Conservation (phyloP, 1,284 basidiomycete species). For the Pseudozyma tsukubaensis region DNA sequence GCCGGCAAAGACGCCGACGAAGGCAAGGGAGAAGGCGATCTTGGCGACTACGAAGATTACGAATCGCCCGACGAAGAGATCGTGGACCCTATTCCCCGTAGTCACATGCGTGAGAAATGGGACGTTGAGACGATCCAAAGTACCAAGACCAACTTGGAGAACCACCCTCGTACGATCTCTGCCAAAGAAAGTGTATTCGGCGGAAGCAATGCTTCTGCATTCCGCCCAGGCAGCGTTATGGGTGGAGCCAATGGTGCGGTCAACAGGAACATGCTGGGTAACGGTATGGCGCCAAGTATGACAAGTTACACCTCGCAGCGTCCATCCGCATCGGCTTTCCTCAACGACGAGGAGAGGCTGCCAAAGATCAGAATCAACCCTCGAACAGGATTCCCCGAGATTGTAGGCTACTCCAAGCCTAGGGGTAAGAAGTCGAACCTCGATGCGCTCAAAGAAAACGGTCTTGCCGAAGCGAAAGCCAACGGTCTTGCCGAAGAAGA, state of each 20-base stretch:
- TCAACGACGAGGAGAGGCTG: slow-evolving; percentile 45
- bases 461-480: not conserved
- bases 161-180: slow-evolving; percentile 63
- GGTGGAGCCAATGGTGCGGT: slow-evolving; percentile 15
- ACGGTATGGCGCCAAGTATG: slow-evolving; percentile 43
- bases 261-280: slow-evolving; percentile 30
- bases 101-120: slow-evolving; percentile 63
- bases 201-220: slow-evolving; percentile 34
- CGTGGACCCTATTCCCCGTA: slow-evolving; percentile 37
- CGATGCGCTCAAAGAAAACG: slow-evolving; percentile 8
- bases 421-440: slow-evolving; percentile 20
- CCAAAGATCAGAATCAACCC: slow-evolving; percentile 63
- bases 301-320: slow-evolving; percentile 37
- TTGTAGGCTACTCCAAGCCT: slow-evolving; percentile 58
- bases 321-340: slow-evolving; percentile 33
- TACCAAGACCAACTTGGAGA: slow-evolving; percentile 67
- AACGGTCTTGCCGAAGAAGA: slow-evolving; percentile 3
- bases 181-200: slow-evolving; percentile 57
- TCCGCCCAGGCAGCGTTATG: slow-evolving; percentile 29
- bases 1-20: slow-evolving; percentile 55
- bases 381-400: slow-evolving; percentile 60
- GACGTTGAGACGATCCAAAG: slow-evolving; percentile 66
- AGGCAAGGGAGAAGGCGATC: slow-evolving; percentile 70
- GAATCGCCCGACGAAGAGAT: slow-evolving; percentile 73
- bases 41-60: slow-evolving; percentile 84